phyloP scores from a whole-genome alignment of 2,329 filamentous ascomycete genomes.

The Mycosphaerella sp. region DNA sequence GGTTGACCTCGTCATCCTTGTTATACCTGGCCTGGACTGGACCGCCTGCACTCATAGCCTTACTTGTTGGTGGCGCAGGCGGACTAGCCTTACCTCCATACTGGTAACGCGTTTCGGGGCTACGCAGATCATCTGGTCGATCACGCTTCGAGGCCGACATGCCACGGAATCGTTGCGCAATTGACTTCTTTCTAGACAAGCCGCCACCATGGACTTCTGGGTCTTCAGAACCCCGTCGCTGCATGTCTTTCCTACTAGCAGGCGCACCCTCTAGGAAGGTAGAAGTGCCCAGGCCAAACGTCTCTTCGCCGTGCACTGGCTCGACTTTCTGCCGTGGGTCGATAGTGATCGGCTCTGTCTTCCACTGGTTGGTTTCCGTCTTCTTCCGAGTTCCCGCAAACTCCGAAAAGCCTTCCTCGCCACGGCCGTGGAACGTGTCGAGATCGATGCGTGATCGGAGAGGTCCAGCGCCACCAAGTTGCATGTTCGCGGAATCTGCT shows the following conservation, averaged over 20 bases:
- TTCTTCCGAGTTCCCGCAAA: constrained; percentile 50
- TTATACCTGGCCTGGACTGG: constrained; percentile 33
- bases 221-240: constrained; percentile 66
- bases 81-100: constrained; percentile 19
- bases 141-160: constrained; percentile 64
- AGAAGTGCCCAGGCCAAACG: constrained; percentile 78
- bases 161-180: constrained; percentile 84
- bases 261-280: constrained; percentile 94
- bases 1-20: constrained; percentile 52
- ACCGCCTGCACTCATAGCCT: constrained; percentile 38
- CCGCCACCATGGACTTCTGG: constrained; percentile 43
- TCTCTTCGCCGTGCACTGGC: constrained; percentile 76
- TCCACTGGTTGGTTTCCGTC: constrained; percentile 29
- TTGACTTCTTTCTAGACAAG: constrained; percentile 83
- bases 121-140: constrained; percentile 31
- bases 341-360: constrained; percentile 43
- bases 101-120: constrained; percentile 50
- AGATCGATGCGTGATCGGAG: constrained; percentile 76
- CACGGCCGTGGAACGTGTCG: constrained; percentile 76
- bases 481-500: constrained; percentile 86
- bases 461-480: constrained; percentile 78
- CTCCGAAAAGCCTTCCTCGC: constrained; percentile 81
- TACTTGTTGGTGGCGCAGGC: constrained; percentile 20
- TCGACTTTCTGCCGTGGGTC: constrained; percentile 63
- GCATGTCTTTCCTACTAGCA: constrained; percentile 71